Evolutionary conservation across 2,329 filamentous ascomycete genomes (phyloP), one percentile per base, ranked within the genome.

Genomic region (Didymella sp.): DNA sequence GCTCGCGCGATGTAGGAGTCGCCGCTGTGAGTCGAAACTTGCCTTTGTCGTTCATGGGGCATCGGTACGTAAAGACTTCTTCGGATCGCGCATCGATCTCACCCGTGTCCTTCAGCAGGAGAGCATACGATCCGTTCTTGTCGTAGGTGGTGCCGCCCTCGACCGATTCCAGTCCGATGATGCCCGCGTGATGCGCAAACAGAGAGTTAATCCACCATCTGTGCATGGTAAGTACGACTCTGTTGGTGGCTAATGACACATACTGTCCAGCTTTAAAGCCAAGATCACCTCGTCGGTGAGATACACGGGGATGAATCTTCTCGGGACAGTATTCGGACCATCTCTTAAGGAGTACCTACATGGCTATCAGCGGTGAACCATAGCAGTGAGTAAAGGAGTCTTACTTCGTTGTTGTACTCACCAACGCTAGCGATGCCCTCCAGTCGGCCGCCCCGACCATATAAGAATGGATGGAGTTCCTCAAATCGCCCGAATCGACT

Each of bases 191-290:
- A 40, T 78, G 76, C 6, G 80, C 80, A 56, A 81, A 81, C 13
- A 81, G 66, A 22, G 77, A 61, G 47, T 76, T 80, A 60, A 82
- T 79, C 80, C 80, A 82, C 80, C 80, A 82, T 25, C 80, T 82
- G 19, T 21, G 31, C 8, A n/a, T 3, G 27, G 30, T 56, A 1
- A 56, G 54, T 24, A 5, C 25, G 9, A 3, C 11, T n/a, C 6
- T 1, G 7, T 15, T 7, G 6, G 21, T 31, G 3, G 1, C 6
- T 2, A 6, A 9, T 24, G 33, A 22, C 1, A 74, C 78, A 67
- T 58, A 82, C 80, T 76, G 71, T 68, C 80, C 80, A 52, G 79
- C 71, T n/a, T 58, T 69, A 55, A 82, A 82, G 0, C 78, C 78
- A n/a, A 81, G 59, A 57, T 74, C 64, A 6, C 80, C 80, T 38